Evolutionary conservation across 2,329 filamentous ascomycete genomes (phyloP).

Genomic region (Aspergillus sp.): DNA sequence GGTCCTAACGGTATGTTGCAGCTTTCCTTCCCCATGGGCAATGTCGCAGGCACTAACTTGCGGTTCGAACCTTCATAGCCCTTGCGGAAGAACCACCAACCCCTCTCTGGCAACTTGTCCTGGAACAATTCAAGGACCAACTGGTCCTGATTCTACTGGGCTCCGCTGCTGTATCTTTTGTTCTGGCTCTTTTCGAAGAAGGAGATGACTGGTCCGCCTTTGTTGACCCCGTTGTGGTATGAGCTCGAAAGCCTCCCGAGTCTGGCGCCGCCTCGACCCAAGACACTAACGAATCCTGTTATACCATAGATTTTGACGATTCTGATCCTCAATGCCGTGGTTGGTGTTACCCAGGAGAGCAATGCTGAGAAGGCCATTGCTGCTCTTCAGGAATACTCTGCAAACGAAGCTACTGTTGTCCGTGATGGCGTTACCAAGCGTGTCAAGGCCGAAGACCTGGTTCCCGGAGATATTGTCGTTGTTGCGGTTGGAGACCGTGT

Average conservation of each 20-base stretch:
- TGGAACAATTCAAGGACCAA: slow-evolving; percentile 99
- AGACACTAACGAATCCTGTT: slow-evolving; percentile 20
- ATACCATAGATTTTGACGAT: slow-evolving; percentile 82
- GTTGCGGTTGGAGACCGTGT: slow-evolving; percentile 89
- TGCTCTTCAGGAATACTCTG: slow-evolving; percentile 96
- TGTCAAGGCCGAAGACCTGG: slow-evolving; percentile 94
- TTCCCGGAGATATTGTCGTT: slow-evolving; percentile 88
- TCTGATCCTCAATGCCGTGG: slow-evolving; percentile 91
- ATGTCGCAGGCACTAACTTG: slow-evolving; percentile 7
- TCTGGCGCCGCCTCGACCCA: slow-evolving; percentile 1
- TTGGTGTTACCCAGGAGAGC: slow-evolving; percentile 97
- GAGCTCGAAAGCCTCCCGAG: slow-evolving; percentile 40
- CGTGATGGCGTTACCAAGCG: slow-evolving; percentile 78
- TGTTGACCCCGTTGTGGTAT: slow-evolving; percentile 90
- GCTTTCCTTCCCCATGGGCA: background rate
- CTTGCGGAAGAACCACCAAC: slow-evolving; percentile 90
- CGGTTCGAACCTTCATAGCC: slow-evolving; percentile 46
- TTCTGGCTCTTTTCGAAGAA: slow-evolving; percentile 88
- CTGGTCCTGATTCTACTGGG: slow-evolving; percentile 92
- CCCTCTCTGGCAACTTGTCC: slow-evolving; percentile 90
- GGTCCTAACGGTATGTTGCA: slow-evolving; percentile 56
- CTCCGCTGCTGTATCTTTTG: slow-evolving; percentile 90
- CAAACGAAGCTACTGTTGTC: slow-evolving; percentile 93
- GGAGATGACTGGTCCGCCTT: slow-evolving; percentile 95
- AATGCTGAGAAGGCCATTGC: slow-evolving; percentile 98